Evolutionary conservation across 352 stramenopile genomes (phyloP), one percentile per base, ranked within the genome.

Genomic region (Peronosclerospora sorghi): DNA sequence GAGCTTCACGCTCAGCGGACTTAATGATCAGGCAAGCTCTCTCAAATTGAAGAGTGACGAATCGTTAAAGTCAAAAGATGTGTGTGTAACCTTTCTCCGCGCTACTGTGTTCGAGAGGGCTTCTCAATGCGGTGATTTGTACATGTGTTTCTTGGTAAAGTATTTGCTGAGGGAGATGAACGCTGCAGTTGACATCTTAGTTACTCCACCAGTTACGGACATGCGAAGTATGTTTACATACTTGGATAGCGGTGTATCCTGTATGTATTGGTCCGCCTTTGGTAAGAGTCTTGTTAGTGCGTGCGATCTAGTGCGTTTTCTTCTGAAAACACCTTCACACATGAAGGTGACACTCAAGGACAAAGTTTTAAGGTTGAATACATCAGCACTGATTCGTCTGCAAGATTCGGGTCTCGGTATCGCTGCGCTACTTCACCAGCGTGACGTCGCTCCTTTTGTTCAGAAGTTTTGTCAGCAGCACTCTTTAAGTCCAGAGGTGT

Each of bases 211-310:
- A 0, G 47, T 45, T 28, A 37, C 54, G 0, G 62, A 82, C 7
- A 81, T 93, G 52, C 57, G 39, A 15, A 88, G 73, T 41, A 53
- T 78, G 35, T 89, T 90, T 43, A 54, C 58, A 15, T 43, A 46
- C 13, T 20, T 36, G 6, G 28, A 41, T 32, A 21, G 32, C 13
- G 28, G 53, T 3, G 40, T 41, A 39, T 48, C 56, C 28, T 54
- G 37, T 7, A 52, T 82, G 18, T 93, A 93, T 48, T 93, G 81
- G 81, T 72, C 62, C 2, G 55, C 67, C 9, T 86, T 88, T 58
- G 69, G 66, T 0, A 65, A 84, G 48, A 89, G 65, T 35, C 51
- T 91, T 32, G 52, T 87, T 12, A 64, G 75, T 17, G 78, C 78
- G 1, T 73, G 68, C 8, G 73, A 81, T 18, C 49, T 93, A 32